Percentiles rank a stretch among this genome's conserved stretches.
phyloP scores from a whole-genome alignment of 306 rosid species.

The Begonia fuchsioides region DNA sequence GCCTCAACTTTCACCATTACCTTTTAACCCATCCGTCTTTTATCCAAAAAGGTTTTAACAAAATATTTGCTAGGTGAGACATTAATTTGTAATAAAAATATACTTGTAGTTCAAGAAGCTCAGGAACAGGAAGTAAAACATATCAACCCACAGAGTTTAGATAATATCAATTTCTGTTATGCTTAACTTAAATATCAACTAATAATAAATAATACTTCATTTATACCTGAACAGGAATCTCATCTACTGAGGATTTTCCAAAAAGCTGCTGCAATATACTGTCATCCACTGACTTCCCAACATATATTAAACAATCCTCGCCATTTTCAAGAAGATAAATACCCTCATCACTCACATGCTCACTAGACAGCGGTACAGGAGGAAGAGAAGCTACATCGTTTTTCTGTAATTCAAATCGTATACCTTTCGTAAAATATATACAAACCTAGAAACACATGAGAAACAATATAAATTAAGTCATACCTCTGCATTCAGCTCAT shows the following conservation, averaged over 20 bases:
- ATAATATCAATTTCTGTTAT: no score
- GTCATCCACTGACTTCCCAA: slow-evolving; percentile 53
- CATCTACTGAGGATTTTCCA: slow-evolving; percentile 52
- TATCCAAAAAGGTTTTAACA: no score
- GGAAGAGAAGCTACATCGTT: slow-evolving; percentile 54
- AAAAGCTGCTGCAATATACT: slow-evolving; percentile 52
- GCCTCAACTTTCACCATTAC: no score
- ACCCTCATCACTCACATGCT: slow-evolving; percentile 64
- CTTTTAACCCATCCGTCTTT: no score
- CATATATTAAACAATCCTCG: slow-evolving; percentile 67
- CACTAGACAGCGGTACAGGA: slow-evolving; percentile 80
- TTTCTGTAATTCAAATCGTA: slow-evolving; percentile 38
- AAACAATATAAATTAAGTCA: slow-evolving; percentile 4
- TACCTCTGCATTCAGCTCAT: slow-evolving; percentile 72
- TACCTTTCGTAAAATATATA: slow-evolving; percentile 8
- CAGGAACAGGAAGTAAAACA: no score
- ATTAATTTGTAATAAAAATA: no score
- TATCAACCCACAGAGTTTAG: no score
- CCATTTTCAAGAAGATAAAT: slow-evolving; percentile 96
- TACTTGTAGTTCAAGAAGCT: no score
- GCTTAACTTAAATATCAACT: no score
- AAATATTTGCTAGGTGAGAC: no score
- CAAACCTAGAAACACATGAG: slow-evolving; percentile 6
- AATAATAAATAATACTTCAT: no score
- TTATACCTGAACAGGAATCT: slow-evolving; percentile 61